Base-by-base conservation (phyloP, 2,329 filamentous ascomycete species). In the Penicillium hesseltinei region DNA sequence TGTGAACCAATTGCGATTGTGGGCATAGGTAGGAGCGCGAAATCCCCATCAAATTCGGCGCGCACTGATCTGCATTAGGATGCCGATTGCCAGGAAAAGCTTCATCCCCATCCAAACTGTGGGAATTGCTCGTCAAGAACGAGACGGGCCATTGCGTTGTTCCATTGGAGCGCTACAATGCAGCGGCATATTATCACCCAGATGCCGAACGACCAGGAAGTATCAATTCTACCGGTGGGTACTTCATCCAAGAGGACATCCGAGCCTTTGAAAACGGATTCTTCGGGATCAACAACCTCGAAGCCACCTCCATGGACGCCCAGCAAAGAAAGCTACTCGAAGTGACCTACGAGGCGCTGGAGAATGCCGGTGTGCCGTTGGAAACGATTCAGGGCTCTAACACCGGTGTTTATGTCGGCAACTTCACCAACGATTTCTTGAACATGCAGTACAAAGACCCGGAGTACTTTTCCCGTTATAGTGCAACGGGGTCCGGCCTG, bases 301-400 rank as follows among this genome's bases (percentile, higher is more conserved):
- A 59, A 19, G 57, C 57, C 10, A 38, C 8, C 4, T 33, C 31
- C 7, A 48, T 59, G 44, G 57, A 59, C 29, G 36, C 57, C 11
- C 45, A 56, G 27, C 57, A 59, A 33, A 35, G 57, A 15, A 50
- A 49, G 15, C 8, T 52, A 0, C 33, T 56, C 9, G 57, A 59
- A 19, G 49, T 54, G 1, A 33, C 31, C 5, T 56, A 49, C 15
- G 57, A 59, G 23, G 25, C 29, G 6, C 31, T 59, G 29, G 57
- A 56, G 23, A 35, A 44, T n/a, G 57, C 43, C 1, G 57, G 57
- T 44, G 25, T 51, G 4, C 27, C 51, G 1, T 19, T 48, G 5
- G 35, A 46, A 21, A 15, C 5, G 1, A 15, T 51, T 2, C 29
- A 33, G 9, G 52, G 47, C 35, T n/a, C 56, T 13, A 42, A 55